Percentiles rank a stretch among this genome's conserved stretches.
These are phyloP conservation scores for Candida glucosophila DNA, from an alignment of 1,139 yeast species.

Conservation along the genomic window DNA sequence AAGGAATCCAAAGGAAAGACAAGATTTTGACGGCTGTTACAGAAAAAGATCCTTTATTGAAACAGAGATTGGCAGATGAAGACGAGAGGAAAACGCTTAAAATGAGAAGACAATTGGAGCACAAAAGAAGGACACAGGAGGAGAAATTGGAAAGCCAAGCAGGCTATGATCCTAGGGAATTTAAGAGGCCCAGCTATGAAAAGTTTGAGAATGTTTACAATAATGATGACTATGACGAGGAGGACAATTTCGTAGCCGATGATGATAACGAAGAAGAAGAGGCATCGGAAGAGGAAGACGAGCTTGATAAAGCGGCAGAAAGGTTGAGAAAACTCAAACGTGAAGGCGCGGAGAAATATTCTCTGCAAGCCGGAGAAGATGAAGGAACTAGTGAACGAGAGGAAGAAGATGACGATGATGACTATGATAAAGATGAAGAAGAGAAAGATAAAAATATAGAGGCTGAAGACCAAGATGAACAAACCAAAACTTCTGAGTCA, in stretches of 20 bases:
- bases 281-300: conserved; percentile 54
- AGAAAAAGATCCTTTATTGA: conserved; percentile 78
- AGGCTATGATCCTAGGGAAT: conserved; percentile 11
- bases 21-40: conserved; percentile 61
- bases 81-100: conserved; percentile 64
- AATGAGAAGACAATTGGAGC: conserved; percentile 58
- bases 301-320: conserved; percentile 52
- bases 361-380: conserved; percentile 28
- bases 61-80: conserved; percentile 74
- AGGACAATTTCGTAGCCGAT: conserved; percentile 34
- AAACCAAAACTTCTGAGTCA: conserved; percentile 1
- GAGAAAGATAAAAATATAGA: conserved; percentile 35
- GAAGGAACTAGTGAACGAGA: conserved; percentile 9
- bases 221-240: conserved; percentile 38
- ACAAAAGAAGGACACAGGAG: conserved; percentile 42
- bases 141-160: conserved; percentile 29
- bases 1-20: conserved; percentile 53
- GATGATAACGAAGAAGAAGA: conserved; percentile 39
- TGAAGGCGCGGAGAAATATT: conserved; percentile 45
- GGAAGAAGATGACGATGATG: conserved; percentile 13
- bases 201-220: conserved; percentile 33
- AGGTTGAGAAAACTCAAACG: conserved; percentile 54
- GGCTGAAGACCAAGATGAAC: conserved; percentile 53
- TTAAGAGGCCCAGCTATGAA: conserved; percentile 31
- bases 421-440: conserved; percentile 53